Conservation (phyloP, 1,284 basidiomycete species). For the Cerrena zonata region DNA sequence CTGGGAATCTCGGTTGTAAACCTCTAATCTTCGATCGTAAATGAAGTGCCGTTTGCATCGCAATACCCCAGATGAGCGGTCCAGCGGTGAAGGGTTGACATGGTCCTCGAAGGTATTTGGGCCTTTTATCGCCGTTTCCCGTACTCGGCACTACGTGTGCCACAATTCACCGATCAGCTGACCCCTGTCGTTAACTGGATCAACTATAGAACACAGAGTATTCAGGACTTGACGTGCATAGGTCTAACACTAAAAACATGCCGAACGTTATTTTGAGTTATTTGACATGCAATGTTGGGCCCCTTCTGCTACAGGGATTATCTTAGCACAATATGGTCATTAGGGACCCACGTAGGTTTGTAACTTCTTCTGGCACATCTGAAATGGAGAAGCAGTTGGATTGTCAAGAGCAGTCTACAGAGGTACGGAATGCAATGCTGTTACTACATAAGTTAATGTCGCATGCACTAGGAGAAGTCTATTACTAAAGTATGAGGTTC, state of each 20-base stretch:
- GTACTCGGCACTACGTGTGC: not conserved
- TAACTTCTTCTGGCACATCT: too few species aligned
- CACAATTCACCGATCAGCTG: not conserved
- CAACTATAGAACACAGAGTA: too few species aligned
- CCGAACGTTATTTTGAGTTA: too few species aligned
- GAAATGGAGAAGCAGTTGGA: too few species aligned
- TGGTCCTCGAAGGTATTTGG: not conserved
- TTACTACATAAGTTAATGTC: not conserved
- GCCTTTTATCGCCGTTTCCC: not conserved
- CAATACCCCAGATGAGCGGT: not conserved
- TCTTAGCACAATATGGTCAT: too few species aligned
- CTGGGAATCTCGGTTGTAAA: not conserved
- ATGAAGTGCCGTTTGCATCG: not conserved
- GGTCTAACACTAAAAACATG: too few species aligned
- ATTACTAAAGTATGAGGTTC: not conserved
- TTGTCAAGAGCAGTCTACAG: too few species aligned
- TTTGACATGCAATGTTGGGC: too few species aligned
- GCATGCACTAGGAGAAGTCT: not conserved
- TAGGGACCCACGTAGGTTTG: too few species aligned
- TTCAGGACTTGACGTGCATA: too few species aligned
- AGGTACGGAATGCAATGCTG: not conserved
- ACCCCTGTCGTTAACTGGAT: not conserved
- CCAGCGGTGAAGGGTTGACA: not conserved
- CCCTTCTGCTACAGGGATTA: too few species aligned
- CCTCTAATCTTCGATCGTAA: not conserved